Conservation (phyloP, 2,329 filamentous ascomycete genomes). For the Fusarium continuum region DNA sequence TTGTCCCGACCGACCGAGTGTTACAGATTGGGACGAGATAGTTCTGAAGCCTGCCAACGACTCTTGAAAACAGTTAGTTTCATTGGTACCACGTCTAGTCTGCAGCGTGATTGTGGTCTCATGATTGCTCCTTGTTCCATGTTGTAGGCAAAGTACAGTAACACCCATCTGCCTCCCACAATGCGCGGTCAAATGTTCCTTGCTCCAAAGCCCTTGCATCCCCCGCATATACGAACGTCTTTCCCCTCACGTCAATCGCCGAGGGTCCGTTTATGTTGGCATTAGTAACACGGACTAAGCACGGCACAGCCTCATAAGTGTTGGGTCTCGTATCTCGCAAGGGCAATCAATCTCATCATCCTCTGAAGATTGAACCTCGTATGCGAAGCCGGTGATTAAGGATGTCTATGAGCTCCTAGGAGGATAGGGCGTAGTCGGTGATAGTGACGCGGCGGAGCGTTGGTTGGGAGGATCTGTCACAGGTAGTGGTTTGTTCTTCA, state of each 20-base stretch:
- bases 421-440: slow-evolving; percentile 3
- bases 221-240: slow-evolving; percentile 3
- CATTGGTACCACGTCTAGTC: slow-evolving; percentile 2
- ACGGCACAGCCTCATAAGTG: not conserved
- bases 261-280: not conserved
- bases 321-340: slow-evolving; percentile 8
- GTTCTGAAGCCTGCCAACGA: not conserved
- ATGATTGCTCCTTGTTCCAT: not conserved
- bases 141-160: not conserved
- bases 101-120: not conserved
- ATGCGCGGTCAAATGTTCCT: not conserved
- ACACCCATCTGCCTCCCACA: slow-evolving; percentile 2
- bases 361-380: slow-evolving; percentile 2
- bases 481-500: too few relatives aligned
- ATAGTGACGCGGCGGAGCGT: slow-evolving; percentile 8
- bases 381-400: not conserved
- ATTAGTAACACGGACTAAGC: not conserved
- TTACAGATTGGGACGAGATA: slow-evolving; percentile 4
- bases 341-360: slow-evolving; percentile 1
- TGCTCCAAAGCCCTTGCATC: slow-evolving; percentile 8
- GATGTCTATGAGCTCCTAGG: not conserved
- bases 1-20: not conserved
- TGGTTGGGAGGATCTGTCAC: slow-evolving; percentile 1
- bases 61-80: not conserved
- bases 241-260: not conserved